Conservation (phyloP, 257 asterid species). For the Lavandula angustifolia region DNA sequence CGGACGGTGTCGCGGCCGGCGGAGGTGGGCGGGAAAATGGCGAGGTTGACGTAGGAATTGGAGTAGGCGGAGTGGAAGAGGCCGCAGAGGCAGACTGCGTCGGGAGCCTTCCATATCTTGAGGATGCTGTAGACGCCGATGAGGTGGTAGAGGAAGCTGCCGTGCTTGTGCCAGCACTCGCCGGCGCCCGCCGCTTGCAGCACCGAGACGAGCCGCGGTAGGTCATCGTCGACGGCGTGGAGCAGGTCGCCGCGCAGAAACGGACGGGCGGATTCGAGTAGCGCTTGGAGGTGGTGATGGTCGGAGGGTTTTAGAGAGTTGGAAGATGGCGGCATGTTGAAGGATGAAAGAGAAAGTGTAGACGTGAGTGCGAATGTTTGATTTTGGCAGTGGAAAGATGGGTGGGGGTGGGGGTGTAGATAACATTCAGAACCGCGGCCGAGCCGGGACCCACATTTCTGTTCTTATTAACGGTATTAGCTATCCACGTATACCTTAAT, state of each 20-base stretch:
- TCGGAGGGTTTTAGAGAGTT: background rate
- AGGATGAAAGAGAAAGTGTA: background rate
- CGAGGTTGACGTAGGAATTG: slow-evolving; percentile 81
- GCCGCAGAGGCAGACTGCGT: slow-evolving; percentile 77
- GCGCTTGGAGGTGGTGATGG: slow-evolving; percentile 18
- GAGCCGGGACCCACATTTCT: too few species aligned
- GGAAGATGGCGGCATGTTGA: slow-evolving; percentile 38
- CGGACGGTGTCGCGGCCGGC: slow-evolving; percentile 73
- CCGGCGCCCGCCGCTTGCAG: slow-evolving; percentile 77
- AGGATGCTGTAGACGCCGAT: slow-evolving; percentile 70
- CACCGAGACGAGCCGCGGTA: slow-evolving; percentile 65
- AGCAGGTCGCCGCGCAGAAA: slow-evolving; percentile 82
- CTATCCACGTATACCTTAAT: too few species aligned
- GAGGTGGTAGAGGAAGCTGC: slow-evolving; percentile 74
- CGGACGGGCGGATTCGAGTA: slow-evolving; percentile 67
- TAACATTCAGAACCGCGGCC: too few species aligned
- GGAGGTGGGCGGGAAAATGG: slow-evolving; percentile 79
- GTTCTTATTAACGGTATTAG: too few species aligned
- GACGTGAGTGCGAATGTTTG: too few species aligned
- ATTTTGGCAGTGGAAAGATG: too few species aligned
- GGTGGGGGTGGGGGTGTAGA: too few species aligned
- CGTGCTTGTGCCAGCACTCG: slow-evolving; percentile 96
- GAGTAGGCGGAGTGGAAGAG: slow-evolving; percentile 95
- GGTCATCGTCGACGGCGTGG: slow-evolving; percentile 47
- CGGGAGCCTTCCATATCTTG: slow-evolving; percentile 77